Conservation (phyloP, 208 protist species). For the Wallacemonas sp. region DNA sequence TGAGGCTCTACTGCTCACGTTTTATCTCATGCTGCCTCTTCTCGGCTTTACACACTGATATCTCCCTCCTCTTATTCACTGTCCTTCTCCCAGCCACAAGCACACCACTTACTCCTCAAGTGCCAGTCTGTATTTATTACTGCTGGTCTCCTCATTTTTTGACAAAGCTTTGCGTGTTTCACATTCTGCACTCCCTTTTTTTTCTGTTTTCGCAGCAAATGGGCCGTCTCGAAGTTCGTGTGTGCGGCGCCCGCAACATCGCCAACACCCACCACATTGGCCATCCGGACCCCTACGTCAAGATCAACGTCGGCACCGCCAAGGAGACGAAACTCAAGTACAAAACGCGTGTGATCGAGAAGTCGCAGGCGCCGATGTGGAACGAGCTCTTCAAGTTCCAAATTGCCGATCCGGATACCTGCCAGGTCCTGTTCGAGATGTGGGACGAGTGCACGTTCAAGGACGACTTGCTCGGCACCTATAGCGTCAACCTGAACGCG, state of each 20-base stretch:
- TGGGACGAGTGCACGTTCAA: slow-evolving; percentile 55
- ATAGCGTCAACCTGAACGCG: slow-evolving; percentile 47
- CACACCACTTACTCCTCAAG: too few relatives aligned
- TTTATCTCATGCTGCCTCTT: too few relatives aligned
- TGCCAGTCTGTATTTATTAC: too few relatives aligned
- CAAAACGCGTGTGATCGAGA: slow-evolving; percentile 68
- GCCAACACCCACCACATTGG: slow-evolving; percentile 39
- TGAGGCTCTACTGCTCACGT: too few relatives aligned
- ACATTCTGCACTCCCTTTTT: too few relatives aligned
- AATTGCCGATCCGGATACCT: slow-evolving; percentile 54
- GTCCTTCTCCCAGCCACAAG: too few relatives aligned
- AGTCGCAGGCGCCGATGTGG: slow-evolving; percentile 60
- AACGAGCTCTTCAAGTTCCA: slow-evolving; percentile 72
- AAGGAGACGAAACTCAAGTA: slow-evolving; percentile 64
- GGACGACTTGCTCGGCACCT: slow-evolving; percentile 71
- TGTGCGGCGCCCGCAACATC: slow-evolving; percentile 67
- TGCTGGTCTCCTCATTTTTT: too few relatives aligned
- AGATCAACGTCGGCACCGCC: slow-evolving; percentile 43
- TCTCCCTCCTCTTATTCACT: too few relatives aligned
- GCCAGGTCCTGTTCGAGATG: slow-evolving; percentile 63
- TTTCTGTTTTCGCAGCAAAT: slow-evolving; percentile 33
- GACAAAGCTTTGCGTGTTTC: too few relatives aligned
- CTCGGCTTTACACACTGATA: too few relatives aligned
- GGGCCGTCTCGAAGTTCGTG: slow-evolving; percentile 72
- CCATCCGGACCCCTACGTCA: slow-evolving; percentile 65